A percentile compares a stretch with the other conserved stretches of the same genome.
Evolutionary conservation across 768 basidiomycete species (phyloP).

Genomic region (Cyclocybe aegerita): DNA sequence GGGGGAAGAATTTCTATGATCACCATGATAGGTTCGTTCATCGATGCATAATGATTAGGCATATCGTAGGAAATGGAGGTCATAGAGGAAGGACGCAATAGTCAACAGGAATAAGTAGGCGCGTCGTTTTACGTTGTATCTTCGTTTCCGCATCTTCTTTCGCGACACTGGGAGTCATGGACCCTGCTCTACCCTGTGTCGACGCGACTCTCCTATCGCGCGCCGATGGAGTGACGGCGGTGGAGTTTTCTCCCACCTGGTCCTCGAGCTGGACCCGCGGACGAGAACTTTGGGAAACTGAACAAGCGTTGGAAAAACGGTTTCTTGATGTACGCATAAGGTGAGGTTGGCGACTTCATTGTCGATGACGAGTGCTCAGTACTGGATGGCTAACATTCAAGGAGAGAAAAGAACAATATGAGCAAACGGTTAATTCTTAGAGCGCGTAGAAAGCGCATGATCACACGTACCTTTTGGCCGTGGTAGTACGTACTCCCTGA

Average conservation of each 20-base stretch:
- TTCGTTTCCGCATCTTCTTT: neutral
- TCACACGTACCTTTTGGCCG: slow-evolving; percentile 73
- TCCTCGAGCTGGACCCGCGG: slow-evolving; percentile 34
- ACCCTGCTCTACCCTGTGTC: neutral
- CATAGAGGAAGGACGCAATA: slow-evolving; percentile 12
- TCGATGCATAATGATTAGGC: slow-evolving; percentile 13
- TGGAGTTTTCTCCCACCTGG: slow-evolving; percentile 38
- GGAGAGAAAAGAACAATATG: slow-evolving; percentile 10
- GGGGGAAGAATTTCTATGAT: slow-evolving; percentile 11
- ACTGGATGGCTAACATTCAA: slow-evolving; percentile 31
- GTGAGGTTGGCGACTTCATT: slow-evolving; percentile 55
- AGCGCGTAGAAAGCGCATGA: slow-evolving; percentile 46
- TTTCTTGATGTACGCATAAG: slow-evolving; percentile 46
- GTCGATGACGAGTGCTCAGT: slow-evolving; percentile 58
- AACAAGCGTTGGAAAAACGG: slow-evolving; percentile 66
- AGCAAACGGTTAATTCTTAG: slow-evolving; percentile 4
- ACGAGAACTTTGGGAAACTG: slow-evolving; percentile 46
- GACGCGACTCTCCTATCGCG: slow-evolving; percentile 28
- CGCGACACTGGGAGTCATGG: no score
- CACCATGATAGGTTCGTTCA: slow-evolving; percentile 14
- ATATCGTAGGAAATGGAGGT: slow-evolving; percentile 6
- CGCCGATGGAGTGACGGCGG: slow-evolving; percentile 44
- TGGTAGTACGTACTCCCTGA: slow-evolving; percentile 76
- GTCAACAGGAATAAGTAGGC: slow-evolving; percentile 15
- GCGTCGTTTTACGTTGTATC: slow-evolving; percentile 3